Conservation (phyloP, 2,329 filamentous ascomycete species). For the Exophiala oligosperma region DNA sequence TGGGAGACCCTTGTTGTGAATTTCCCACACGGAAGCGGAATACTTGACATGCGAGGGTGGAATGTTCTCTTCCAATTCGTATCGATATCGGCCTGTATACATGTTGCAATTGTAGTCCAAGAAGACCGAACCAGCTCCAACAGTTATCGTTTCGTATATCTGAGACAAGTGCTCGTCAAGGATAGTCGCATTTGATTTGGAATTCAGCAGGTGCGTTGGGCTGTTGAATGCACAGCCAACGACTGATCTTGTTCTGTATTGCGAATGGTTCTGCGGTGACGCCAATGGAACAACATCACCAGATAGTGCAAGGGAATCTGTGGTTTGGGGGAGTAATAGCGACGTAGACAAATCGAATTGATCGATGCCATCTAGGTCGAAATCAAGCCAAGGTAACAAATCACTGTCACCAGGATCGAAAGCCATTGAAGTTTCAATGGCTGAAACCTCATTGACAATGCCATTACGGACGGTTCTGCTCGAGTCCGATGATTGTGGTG, state of each 20-base stretch:
- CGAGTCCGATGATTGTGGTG: no score
- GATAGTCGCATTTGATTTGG: constrained; percentile 19
- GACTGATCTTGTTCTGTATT: not conserved
- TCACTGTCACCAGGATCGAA: not conserved
- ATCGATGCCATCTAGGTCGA: not conserved
- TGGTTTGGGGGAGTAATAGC: not conserved
- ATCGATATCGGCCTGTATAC: constrained; percentile 25
- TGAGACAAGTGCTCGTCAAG: constrained; percentile 20
- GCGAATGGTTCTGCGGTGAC: not conserved
- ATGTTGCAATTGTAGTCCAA: constrained; percentile 29
- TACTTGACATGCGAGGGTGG: not conserved
- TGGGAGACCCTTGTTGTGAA: no score
- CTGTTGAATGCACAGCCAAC: constrained; percentile 24
- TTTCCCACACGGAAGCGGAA: not conserved
- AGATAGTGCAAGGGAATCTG: not conserved
- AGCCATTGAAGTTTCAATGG: not conserved
- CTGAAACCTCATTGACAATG: not conserved
- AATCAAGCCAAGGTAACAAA: not conserved
- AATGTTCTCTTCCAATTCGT: no score
- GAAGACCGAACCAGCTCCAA: constrained; percentile 24
- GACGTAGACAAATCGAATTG: not conserved
- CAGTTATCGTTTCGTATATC: constrained; percentile 29
- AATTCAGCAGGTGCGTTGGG: constrained; percentile 30
- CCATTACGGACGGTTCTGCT: not conserved
- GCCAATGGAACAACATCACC: not conserved